Evolutionary conservation across 768 basidiomycete species (phyloP).

Genomic region (Krasilnikovozyma curviuscula): DNA sequence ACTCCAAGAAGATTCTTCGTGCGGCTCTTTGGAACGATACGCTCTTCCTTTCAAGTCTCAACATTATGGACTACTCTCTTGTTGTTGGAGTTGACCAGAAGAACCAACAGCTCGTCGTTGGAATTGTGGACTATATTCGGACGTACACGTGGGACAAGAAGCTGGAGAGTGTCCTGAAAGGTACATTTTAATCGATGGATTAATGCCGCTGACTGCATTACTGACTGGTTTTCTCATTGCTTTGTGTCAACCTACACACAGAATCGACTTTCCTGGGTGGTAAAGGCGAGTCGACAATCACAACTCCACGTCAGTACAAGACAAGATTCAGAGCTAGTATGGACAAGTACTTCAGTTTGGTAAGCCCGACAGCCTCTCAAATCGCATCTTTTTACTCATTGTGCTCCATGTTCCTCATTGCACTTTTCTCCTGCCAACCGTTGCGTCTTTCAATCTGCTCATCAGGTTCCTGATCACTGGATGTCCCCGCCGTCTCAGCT

Average conservation of each 20-base stretch:
- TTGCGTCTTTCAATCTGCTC: too few relatives aligned
- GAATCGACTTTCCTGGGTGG: conserved; percentile 73
- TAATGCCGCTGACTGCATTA: neutral
- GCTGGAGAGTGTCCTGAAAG: conserved; percentile 24
- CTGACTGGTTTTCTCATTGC: neutral
- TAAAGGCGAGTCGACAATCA: conserved; percentile 84
- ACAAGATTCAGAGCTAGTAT: conserved; percentile 24
- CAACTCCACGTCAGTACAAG: conserved; percentile 85
- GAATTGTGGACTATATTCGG: conserved; percentile 90
- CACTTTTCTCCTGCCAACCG: neutral
- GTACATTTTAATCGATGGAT: neutral
- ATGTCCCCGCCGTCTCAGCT: too few relatives aligned
- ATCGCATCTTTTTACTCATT: neutral
- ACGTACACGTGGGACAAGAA: conserved; percentile 99
- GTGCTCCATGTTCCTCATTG: neutral
- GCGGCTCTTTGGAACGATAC: conserved; percentile 87
- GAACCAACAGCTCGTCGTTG: conserved; percentile 78
- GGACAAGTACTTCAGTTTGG: conserved; percentile 26
- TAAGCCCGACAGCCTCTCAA: conserved; percentile 2
- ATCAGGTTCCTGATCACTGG: too few relatives aligned
- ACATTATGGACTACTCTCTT: conserved; percentile 63
- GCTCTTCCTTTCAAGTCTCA: conserved; percentile 52
- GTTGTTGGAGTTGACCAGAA: conserved; percentile 84
- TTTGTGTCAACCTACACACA: conserved; percentile 79
- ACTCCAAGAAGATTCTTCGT: conserved; percentile 77